Conservation (phyloP, 176 grass and related monocot genomes). For the Oryza australiensis region DNA sequence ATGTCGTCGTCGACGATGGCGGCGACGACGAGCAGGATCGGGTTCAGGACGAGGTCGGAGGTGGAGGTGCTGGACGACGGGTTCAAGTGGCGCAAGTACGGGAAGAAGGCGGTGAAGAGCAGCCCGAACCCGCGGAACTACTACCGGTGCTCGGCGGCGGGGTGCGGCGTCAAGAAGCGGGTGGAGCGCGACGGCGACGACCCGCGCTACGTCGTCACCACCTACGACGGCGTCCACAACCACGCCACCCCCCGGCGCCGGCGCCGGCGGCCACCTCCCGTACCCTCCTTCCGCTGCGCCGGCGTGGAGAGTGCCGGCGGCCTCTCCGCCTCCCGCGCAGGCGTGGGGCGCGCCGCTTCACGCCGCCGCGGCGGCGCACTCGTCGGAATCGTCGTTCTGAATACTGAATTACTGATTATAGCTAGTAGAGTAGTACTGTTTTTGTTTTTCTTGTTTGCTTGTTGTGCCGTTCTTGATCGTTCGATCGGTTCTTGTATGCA, state of each 20-base stretch:
- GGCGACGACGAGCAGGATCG: conserved; percentile 44
- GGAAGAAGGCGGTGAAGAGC: conserved; percentile 93
- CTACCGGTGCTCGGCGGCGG: conserved; percentile 70
- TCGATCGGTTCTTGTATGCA: neutral
- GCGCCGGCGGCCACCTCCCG: neutral
- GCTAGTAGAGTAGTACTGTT: no score
- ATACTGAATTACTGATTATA: neutral
- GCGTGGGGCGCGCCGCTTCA: neutral
- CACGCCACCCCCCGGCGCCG: conserved; percentile 50
- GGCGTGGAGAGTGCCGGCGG: neutral
- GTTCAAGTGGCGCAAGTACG: conserved; percentile 99
- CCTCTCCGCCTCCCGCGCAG: neutral
- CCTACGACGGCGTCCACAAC: conserved; percentile 95
- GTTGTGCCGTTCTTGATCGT: neutral
- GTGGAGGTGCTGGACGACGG: conserved; percentile 89
- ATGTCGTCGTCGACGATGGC: neutral
- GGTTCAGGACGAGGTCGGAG: conserved; percentile 84
- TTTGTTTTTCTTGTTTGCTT: neutral
- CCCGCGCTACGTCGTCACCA: conserved; percentile 67
- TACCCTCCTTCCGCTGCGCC: no score
- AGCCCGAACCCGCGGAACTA: conserved; percentile 98
- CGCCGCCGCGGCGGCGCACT: conserved; percentile 30
- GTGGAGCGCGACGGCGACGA: conserved; percentile 83
- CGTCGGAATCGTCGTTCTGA: conserved; percentile 42
- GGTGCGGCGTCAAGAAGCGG: conserved; percentile 86